Base-by-base conservation (phyloP, 306 rosid species). In the Castanea crenata region DNA sequence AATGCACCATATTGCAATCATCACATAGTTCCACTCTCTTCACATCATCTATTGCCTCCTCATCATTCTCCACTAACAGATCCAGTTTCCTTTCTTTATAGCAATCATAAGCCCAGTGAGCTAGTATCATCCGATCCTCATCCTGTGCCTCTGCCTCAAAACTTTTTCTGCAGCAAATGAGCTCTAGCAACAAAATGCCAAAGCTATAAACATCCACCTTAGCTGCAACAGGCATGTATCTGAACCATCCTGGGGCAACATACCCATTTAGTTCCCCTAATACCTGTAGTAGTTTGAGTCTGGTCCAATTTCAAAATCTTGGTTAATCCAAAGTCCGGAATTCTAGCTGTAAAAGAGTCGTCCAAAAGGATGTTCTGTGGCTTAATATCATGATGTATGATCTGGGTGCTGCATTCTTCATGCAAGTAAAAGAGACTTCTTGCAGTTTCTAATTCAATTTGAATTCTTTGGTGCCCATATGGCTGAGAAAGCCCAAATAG, bases 171-270 rank as follows among this genome's bases (percentile, higher is more conserved):
- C 89, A 86, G 20, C 78, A 78, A 18, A 85, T 75, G 1, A 81
- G 23, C 72, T 85, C 83, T 20, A 81, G 46, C 51, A 85, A 23
- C 65, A 82, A 21, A 75, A 79, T 73, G 5, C 90, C 90, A 16
- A 16, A 84, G 82, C 88, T 87, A 19, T 84, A 84, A 4, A 79
- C 84, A 41, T 84, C 86, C 9, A 82, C 90, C 71, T 84, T 84
- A 3, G 3, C 46, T 4, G 86, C 78, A 65, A 87, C 71, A 13
- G 85, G 81, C 46, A 80, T 13, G 63, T 34, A 65, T 19, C 76
- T 83, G 16, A 20, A 78, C 87, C 84, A 83, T 51, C 79, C 73
- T 2, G 84, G 73, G 2, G 87, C 84, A 6, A 76, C 81, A 63
- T 79, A 76, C 15, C 81, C 81, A n/a, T 71, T 79, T 83, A 29